phyloP scores from a whole-genome alignment of 2,329 filamentous ascomycete genomes.

The Dryadomyces quercus-mongolicae region DNA sequence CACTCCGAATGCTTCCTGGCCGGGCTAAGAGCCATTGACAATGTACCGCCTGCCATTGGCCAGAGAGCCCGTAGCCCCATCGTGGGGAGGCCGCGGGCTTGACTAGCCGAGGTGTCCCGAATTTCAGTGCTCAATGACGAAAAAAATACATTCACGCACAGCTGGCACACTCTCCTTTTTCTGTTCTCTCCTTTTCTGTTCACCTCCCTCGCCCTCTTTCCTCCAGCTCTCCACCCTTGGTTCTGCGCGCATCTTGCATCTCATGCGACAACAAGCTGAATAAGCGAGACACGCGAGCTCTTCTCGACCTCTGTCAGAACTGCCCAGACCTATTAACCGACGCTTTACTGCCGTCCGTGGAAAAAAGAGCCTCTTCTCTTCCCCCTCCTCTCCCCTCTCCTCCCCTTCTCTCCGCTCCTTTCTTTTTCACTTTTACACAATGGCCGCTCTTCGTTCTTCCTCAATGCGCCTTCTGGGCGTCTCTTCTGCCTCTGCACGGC shows the following conservation, averaged over 20 bases:
- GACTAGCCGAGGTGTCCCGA: constrained; percentile 15
- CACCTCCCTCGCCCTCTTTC: neutral
- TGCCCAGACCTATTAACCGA: neutral
- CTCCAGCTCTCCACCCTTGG: neutral
- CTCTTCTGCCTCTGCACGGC: constrained; percentile 18
- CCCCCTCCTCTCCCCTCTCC: neutral
- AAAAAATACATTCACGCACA: constrained; percentile 4
- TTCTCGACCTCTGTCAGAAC: neutral
- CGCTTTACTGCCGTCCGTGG: neutral
- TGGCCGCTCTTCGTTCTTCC: constrained; percentile 51
- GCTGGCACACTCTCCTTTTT: neutral
- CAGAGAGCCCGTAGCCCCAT: neutral
- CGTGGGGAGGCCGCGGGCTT: constrained; percentile 4
- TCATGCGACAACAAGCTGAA: neutral
- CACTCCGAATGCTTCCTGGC: constrained; percentile 11
- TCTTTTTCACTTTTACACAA: constrained; percentile 16
- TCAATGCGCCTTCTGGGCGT: constrained; percentile 38
- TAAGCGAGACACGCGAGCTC: neutral
- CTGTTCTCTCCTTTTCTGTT: neutral
- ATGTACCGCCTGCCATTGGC: constrained; percentile 11
- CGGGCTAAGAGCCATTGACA: constrained; percentile 10
- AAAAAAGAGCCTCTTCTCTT: neutral
- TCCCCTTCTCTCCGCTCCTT: too few relatives aligned
- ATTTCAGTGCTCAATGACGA: constrained; percentile 11
- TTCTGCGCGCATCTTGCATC: neutral